Base-by-base conservation (phyloP, 371 early-diverging fungal genomes). In the Furculomyces boomerangus region DNA sequence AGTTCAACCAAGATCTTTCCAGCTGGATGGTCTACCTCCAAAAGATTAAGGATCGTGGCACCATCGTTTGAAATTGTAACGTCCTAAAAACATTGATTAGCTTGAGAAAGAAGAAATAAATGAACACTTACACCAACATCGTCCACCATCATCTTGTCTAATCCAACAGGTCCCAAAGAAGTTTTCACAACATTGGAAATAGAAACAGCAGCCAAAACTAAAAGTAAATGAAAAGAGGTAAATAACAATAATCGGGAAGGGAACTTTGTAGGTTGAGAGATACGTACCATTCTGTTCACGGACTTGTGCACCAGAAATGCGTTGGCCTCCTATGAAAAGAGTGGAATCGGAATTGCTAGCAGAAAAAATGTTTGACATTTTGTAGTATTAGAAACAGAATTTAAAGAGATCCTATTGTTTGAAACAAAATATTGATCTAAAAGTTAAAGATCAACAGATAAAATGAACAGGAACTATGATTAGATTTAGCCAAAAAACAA, bases 131-230 rank as follows among this genome's bases (percentile, higher is more conserved):
- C 50, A 50, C 99, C 99, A 75, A 97, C 93, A 61, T 95, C 95
- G 69, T 98, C 98, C 24, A 99, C 94, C 60, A 98, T 77, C 99
- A 99, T 99, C 76, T 99, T 99, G 76, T 99, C 99, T 54, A 99
- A 78, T 18, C 99, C 99, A 50, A 99, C 94, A 20, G 99, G 99
- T 13, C 99, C 99, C 61, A 98, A 81, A 30, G 98, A 98, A 25
- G 90, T 90, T 74, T 94, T 95, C 50, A 99, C 92, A 62, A 98
- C 88, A 66, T 98, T 97, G 59, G 98, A 92, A 62, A 99, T 88
- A 40, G 98, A 85, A 41, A 81, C 51, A 2, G 80, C 86, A 5
- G 88, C 86, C 62, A 80, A 66, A 46, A 84, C 84, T 83, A 37
- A 20, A 24, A 45, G 20, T 5, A 27, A 29, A 7, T 8, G 20